phyloP scores from a whole-genome alignment of 257 asterid species.

The Leonotis leonurus region DNA sequence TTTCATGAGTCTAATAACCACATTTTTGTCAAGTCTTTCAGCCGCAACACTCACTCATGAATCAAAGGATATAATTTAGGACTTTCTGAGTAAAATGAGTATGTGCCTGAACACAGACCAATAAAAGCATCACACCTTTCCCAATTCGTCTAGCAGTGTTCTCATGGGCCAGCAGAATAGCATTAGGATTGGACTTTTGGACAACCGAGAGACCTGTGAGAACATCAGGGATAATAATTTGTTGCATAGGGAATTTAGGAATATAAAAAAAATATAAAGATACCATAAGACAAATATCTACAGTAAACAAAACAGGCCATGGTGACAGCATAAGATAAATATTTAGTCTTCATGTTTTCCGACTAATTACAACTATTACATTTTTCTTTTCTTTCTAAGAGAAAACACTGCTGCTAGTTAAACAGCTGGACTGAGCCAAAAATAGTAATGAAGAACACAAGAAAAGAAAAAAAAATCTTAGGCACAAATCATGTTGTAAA shows the following conservation, averaged over 20 bases:
- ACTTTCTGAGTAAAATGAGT: not conserved
- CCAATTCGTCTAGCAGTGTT: constrained; percentile 57
- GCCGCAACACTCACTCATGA: not conserved
- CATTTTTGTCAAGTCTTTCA: not conserved
- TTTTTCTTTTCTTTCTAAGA: not conserved
- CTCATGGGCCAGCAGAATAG: constrained; percentile 76
- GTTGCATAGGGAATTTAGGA: constrained; percentile 2
- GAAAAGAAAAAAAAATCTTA: not conserved
- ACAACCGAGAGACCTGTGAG: constrained; percentile 77
- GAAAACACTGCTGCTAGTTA: not conserved
- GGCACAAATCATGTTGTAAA: not conserved
- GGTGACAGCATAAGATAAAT: not conserved
- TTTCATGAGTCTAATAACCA: constrained; percentile 1
- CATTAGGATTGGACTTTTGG: constrained; percentile 79
- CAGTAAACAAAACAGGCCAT: not conserved
- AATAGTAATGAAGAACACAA: not conserved
- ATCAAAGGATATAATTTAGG: not conserved
- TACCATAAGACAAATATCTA: not conserved
- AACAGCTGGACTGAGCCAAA: not conserved
- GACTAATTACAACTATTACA: too few species aligned
- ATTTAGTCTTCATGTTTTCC: too few species aligned
- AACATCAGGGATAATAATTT: not conserved
- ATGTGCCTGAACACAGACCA: not conserved
- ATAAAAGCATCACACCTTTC: constrained; percentile 44
- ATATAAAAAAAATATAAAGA: not conserved